Percentiles rank a stretch among this genome's conserved stretches.
Conservation (phyloP, 306 rosid genomes). For the Morella rubra region DNA sequence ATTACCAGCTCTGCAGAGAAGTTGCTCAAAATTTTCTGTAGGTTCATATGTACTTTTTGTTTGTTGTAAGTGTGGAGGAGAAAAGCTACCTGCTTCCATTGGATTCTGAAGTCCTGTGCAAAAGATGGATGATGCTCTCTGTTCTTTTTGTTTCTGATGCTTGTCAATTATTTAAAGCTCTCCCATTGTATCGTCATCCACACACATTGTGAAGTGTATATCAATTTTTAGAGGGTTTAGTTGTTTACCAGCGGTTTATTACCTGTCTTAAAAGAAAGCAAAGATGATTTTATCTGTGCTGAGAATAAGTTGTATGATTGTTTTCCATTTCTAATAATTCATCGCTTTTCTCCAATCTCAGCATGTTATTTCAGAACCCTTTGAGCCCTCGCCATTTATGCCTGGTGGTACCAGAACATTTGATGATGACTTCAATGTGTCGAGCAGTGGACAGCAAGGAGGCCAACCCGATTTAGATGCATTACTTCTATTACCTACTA, state of each 20-base stretch:
- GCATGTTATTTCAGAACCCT: constrained; percentile 88
- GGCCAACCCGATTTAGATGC: constrained; percentile 56
- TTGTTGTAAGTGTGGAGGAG: neutral
- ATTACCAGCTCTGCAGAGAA: neutral
- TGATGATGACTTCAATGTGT: constrained; percentile 60
- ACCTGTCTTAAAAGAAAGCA: neutral
- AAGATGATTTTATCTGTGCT: neutral
- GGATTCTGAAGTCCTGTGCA: neutral
- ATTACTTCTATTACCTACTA: constrained; percentile 42
- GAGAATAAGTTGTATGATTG: neutral
- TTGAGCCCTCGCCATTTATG: constrained; percentile 89
- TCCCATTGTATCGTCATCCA: neutral
- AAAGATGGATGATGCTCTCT: neutral
- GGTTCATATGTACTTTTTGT: neutral
- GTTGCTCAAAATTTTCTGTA: neutral
- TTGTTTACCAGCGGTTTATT: neutral
- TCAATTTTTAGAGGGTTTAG: neutral
- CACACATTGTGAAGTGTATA: neutral
- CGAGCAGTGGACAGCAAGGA: constrained; percentile 54
- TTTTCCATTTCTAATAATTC: constrained; percentile 3
- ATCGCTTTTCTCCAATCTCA: constrained; percentile 38
- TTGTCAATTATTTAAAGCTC: neutral
- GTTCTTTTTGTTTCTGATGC: neutral
- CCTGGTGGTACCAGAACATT: constrained; percentile 63
- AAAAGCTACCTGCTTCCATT: neutral